Evolutionary conservation across 352 stramenopile genomes (phyloP), one percentile per base, ranked within the genome.

Genomic region (Phytophthora pinifolia): DNA sequence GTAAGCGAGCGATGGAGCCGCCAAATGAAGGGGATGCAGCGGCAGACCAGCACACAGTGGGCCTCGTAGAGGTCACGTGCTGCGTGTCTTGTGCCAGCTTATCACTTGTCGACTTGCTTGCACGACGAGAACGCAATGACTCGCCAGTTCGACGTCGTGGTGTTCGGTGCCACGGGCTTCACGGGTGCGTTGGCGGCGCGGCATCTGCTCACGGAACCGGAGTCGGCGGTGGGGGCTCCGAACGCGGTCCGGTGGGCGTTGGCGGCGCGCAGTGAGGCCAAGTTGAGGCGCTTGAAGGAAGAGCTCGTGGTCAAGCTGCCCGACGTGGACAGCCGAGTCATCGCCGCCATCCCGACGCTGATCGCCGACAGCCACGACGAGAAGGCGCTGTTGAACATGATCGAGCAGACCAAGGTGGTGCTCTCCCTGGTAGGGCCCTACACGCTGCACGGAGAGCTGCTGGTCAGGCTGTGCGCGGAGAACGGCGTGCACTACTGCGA

Each of bases 401-500:
- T 91, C 9, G 53, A 72, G 32, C 52, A 84, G 45, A 95, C 86
- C n/a, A 69, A 73, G 18, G 74, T 84, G 22, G 78, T 98, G 14
- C 50, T 84, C 6, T 81, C 84, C 13, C 75, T 89, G 6, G 87
- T 78, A 8, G 88, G 86, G 0, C 89, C 89, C 10, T 98, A 91
- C 66, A 54, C 61, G 9, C 62, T 84, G 7, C 92, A 96, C 54
- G 82, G 83, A n/a, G 70, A 65, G 13, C 45, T 71, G 30, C 67
- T 98, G 20, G 76, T 97, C 7, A 63, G 86, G 36, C 54, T 76
- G 30, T 97, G 88, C 62, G 86, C 82, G 9, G 76, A 89, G 46
- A 76, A 82, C 55, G 88, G 89, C 30, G 88, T 89, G n/a, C 71
- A 96, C 67, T 97, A 96, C 73, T 86, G 71, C 38, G 89, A 98